Percentiles rank a stretch among this genome's conserved stretches.
phyloP scores from a whole-genome alignment of 2,329 filamentous ascomycete genomes.

The Macrophomina phaseolina region DNA sequence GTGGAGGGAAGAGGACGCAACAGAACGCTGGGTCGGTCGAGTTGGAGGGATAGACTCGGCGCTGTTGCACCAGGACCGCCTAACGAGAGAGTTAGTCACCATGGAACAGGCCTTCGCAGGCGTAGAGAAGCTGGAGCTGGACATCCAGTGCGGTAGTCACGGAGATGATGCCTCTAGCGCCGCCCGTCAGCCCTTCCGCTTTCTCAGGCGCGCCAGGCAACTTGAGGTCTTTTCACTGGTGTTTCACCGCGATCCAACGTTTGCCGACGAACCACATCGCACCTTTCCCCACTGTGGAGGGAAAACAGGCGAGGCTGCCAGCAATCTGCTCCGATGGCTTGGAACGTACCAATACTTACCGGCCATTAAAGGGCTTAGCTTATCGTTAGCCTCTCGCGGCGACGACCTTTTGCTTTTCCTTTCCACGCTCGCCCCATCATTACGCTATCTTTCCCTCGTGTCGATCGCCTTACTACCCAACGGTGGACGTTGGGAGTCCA shows the following conservation, averaged over 20 bases:
- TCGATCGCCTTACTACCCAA: not conserved
- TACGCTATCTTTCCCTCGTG: not conserved
- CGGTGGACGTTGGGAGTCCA: not conserved
- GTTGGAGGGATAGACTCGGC: not conserved
- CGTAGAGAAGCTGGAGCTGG: not conserved
- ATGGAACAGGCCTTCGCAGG: not conserved
- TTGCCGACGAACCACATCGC: not conserved
- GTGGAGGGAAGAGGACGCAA: not conserved
- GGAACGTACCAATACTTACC: not conserved
- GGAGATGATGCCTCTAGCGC: not conserved
- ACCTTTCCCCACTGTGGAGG: not conserved
- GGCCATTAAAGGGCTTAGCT: not conserved
- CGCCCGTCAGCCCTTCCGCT: not conserved
- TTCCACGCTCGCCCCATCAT: not conserved
- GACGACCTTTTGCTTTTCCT: not conserved
- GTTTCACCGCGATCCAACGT: not conserved
- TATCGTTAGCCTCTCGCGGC: not conserved
- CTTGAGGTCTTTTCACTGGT: not conserved
- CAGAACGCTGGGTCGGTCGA: not conserved
- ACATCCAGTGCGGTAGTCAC: not conserved
- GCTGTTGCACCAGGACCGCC: not conserved
- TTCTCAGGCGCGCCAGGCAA: not conserved
- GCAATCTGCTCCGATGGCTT: not conserved
- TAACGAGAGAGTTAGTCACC: not conserved
- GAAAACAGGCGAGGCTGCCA: not conserved